A percentile compares a stretch with the other conserved stretches of the same genome.
Evolutionary conservation across 75 land plant genomes (phyloP).

Genomic region (Pseudotsuga menziesii): DNA sequence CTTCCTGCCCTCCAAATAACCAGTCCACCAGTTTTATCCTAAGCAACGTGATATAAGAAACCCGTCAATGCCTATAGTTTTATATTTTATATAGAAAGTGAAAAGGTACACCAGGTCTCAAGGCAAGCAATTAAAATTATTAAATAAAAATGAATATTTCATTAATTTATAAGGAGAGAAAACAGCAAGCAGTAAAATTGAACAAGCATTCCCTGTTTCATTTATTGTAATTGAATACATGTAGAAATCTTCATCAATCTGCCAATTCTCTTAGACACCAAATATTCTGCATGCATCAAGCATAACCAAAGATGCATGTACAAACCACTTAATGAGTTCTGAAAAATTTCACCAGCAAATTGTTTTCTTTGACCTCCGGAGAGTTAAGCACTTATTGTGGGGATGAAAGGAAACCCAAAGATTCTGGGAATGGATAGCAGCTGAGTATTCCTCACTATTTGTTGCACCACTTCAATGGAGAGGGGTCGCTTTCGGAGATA

Average conservation of each 20-base stretch:
- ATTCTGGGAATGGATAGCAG: too few species aligned
- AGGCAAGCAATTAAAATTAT: neutral
- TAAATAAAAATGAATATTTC: neutral
- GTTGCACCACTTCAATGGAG: too few species aligned
- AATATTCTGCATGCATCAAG: too few species aligned
- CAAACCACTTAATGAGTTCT: too few species aligned
- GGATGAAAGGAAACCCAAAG: neutral
- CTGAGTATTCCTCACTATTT: too few species aligned
- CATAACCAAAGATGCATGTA: too few species aligned
- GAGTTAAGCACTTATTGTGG: neutral
- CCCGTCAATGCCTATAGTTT: neutral
- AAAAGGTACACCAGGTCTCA: neutral
- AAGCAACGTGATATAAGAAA: constrained; percentile 5
- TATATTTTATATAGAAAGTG: neutral
- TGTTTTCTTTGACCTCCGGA: neutral
- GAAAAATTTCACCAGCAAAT: too few species aligned
- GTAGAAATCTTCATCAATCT: too few species aligned
- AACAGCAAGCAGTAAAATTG: neutral
- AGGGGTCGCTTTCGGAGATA: too few species aligned
- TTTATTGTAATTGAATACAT: neutral
- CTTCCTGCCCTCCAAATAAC: constrained; percentile 65
- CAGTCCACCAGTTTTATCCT: constrained; percentile 64
- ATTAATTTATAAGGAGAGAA: constrained; percentile 4
- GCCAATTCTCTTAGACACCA: too few species aligned
- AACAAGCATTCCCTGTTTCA: neutral